A percentile compares a stretch with the other conserved stretches of the same genome.
Conservation (phyloP, 2,329 filamentous ascomycete genomes). For the Aspergillus novofumigatus region DNA sequence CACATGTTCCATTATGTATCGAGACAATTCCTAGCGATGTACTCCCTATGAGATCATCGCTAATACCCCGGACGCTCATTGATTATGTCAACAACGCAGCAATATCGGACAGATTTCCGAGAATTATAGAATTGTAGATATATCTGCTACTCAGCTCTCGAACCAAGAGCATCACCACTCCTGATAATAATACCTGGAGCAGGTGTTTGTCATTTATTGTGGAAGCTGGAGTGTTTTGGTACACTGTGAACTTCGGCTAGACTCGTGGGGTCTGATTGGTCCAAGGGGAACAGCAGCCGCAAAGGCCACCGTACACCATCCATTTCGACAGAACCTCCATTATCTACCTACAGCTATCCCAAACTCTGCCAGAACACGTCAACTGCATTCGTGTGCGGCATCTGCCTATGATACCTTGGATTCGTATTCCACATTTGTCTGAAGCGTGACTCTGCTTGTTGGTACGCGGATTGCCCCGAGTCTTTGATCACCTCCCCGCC, state of each 20-base stretch:
- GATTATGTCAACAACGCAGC: neutral
- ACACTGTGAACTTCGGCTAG: slow-evolving; percentile 12
- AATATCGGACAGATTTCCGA: neutral
- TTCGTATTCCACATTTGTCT: neutral
- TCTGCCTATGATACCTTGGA: slow-evolving; percentile 5
- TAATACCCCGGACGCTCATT: neutral
- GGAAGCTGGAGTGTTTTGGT: neutral
- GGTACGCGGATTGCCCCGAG: slow-evolving; percentile 15
- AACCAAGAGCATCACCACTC: neutral
- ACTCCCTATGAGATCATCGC: neutral
- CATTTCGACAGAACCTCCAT: slow-evolving; percentile 4
- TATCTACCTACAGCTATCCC: slow-evolving; percentile 9
- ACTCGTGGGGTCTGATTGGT: slow-evolving; percentile 32
- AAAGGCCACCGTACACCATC: slow-evolving; percentile 39
- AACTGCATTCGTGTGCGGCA: slow-evolving; percentile 8
- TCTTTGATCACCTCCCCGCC: slow-evolving; percentile 7
- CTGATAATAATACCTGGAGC: neutral
- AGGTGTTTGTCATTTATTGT: neutral
- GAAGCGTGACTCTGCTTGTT: slow-evolving; percentile 7
- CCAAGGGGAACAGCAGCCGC: slow-evolving; percentile 17
- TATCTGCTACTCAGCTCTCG: neutral
- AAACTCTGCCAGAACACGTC: slow-evolving; percentile 11
- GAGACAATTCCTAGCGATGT: neutral
- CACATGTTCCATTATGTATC: neutral
- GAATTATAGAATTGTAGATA: neutral